Evolutionary conservation across 345 rosid genomes (phyloP).

Genomic region (Brassica cretica): DNA sequence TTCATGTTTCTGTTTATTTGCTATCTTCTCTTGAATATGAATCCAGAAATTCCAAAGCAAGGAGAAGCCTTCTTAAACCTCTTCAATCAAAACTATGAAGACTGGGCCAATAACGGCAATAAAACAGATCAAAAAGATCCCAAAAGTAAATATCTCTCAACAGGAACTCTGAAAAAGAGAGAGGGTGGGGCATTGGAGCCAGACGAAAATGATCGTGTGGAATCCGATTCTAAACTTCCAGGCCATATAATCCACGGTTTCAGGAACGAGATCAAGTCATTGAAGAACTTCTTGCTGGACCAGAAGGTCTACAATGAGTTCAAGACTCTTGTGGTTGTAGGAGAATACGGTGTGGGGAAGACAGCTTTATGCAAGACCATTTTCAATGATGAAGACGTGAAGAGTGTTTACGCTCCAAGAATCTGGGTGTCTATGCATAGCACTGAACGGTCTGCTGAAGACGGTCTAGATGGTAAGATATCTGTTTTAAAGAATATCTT

Average conservation of each 20-base stretch:
- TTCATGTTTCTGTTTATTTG: background rate
- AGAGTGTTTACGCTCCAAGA: constrained; percentile 44
- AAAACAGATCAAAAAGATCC: background rate
- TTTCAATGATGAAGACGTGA: constrained; percentile 35
- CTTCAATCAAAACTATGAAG: background rate
- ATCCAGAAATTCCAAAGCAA: background rate
- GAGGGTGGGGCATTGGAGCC: background rate
- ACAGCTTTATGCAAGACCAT: constrained; percentile 45
- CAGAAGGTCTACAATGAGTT: constrained; percentile 34
- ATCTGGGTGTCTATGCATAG: constrained; percentile 43
- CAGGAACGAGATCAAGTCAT: constrained; percentile 27
- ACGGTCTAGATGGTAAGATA: background rate
- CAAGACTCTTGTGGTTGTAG: constrained; percentile 45
- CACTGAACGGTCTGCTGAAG: background rate
- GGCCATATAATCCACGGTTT: background rate
- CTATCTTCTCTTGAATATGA: constrained; percentile 4
- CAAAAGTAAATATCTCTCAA: background rate
- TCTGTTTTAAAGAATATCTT: constrained; percentile 36
- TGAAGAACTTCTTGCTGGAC: constrained; percentile 32
- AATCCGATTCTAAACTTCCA: background rate
- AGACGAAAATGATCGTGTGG: constrained; percentile 6
- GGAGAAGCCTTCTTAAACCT: background rate
- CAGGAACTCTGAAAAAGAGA: background rate
- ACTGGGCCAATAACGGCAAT: background rate
- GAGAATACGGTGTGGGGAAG: constrained; percentile 49